phyloP scores from a whole-genome alignment of 2,329 filamentous ascomycete genomes.

The Penicillium hesseltinei region DNA sequence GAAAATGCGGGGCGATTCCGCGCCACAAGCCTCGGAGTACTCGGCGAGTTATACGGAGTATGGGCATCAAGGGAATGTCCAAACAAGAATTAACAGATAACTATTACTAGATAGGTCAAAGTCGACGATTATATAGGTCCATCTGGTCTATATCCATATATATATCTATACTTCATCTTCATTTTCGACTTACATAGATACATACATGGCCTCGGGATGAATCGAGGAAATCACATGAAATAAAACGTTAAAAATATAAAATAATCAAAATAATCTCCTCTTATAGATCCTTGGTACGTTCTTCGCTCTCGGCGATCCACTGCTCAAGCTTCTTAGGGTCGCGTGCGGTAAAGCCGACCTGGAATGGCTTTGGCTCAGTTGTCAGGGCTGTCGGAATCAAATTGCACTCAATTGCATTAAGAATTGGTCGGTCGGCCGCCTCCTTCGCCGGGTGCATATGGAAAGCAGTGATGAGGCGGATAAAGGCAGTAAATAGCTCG shows the following conservation, averaged over 20 bases:
- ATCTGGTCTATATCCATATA: neutral
- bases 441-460: conserved; percentile 52
- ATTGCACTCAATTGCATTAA: conserved; percentile 60
- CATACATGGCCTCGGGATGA: no score
- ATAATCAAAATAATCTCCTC: neutral
- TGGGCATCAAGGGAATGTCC: no score
- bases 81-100: neutral
- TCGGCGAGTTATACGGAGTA: no score
- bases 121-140: neutral
- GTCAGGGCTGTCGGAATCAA: conserved; percentile 58
- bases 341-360: conserved; percentile 54
- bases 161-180: neutral
- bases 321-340: conserved; percentile 46
- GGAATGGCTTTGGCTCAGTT: conserved; percentile 63
- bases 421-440: conserved; percentile 50
- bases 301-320: conserved; percentile 56
- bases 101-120: neutral
- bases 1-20: conserved; percentile 18
- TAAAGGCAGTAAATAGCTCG: conserved; percentile 60
- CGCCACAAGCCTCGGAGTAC: no score
- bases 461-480: conserved; percentile 60
- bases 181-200: neutral
- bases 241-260: neutral
- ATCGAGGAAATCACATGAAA: neutral
- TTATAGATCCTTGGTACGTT: conserved; percentile 51